These are phyloP conservation scores for Amanita polypyramis DNA, from an alignment of 768 basidiomycete genomes.

Conservation along the genomic window DNA sequence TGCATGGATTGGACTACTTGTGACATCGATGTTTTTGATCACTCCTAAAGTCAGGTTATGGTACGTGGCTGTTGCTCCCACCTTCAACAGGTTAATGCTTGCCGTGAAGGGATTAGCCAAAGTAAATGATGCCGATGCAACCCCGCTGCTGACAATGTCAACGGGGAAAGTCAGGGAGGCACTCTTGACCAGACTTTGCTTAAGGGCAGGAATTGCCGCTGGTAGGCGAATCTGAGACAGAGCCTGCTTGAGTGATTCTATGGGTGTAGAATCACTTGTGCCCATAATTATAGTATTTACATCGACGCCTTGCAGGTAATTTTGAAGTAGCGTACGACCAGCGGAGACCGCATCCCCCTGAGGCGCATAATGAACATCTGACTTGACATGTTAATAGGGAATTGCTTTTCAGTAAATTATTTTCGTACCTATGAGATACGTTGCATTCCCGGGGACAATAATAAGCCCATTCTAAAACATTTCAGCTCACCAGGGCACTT, in stretches of 20 bases:
- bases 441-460: slow-evolving; percentile 46
- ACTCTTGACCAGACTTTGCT: slow-evolving; percentile 48
- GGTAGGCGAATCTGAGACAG: slow-evolving; percentile 52
- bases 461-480: slow-evolving; percentile 36
- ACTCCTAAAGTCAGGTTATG: slow-evolving; percentile 44
- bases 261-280: slow-evolving; percentile 41
- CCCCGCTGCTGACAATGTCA: slow-evolving; percentile 49
- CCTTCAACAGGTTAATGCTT: slow-evolving; percentile 49
- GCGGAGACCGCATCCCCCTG: slow-evolving; percentile 42
- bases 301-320: slow-evolving; percentile 56
- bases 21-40: slow-evolving; percentile 45
- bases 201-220: slow-evolving; percentile 53
- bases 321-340: slow-evolving; percentile 48
- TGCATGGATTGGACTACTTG: slow-evolving; percentile 48
- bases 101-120: slow-evolving; percentile 67
- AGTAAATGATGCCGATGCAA: slow-evolving; percentile 46
- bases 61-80: slow-evolving; percentile 45
- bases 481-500: background rate
- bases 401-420: background rate
- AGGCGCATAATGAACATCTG: slow-evolving; percentile 53
- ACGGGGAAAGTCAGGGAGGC: slow-evolving; percentile 50
- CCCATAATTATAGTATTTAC: slow-evolving; percentile 48
- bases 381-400: background rate
- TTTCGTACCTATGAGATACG: slow-evolving; percentile 41
- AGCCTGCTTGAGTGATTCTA: slow-evolving; percentile 50